Conservation (phyloP, 306 rosid species). For the Acacia acuminata region DNA sequence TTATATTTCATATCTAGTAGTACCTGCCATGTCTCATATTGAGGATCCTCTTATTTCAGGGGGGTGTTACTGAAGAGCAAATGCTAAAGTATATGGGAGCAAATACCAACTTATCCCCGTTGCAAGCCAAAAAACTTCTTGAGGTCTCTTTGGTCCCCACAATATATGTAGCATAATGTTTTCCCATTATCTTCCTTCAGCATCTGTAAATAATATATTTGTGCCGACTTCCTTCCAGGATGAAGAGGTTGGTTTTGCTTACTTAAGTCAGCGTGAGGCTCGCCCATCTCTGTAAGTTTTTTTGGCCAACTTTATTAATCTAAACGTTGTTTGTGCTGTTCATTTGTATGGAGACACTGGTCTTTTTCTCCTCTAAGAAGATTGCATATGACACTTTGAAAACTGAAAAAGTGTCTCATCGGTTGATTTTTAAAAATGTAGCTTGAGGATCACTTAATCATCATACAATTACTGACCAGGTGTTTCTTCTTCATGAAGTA, state of each 20-base stretch:
- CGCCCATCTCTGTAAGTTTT: slow-evolving; percentile 85
- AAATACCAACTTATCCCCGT: slow-evolving; percentile 63
- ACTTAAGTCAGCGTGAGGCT: slow-evolving; percentile 91
- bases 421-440: neutral
- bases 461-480: neutral
- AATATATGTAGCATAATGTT: slow-evolving; percentile 22
- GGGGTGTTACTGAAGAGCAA: slow-evolving; percentile 94
- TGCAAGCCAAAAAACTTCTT: slow-evolving; percentile 72
- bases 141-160: slow-evolving; percentile 61
- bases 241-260: slow-evolving; percentile 84
- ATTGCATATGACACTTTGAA: neutral
- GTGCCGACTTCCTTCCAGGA: slow-evolving; percentile 59
- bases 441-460: neutral
- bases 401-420: neutral
- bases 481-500: neutral
- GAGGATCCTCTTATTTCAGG: slow-evolving; percentile 47
- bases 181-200: slow-evolving; percentile 19
- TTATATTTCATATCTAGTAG: slow-evolving; percentile 26
- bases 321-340: slow-evolving; percentile 1
- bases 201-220: slow-evolving; percentile 16
- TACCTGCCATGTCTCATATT: slow-evolving; percentile 19
- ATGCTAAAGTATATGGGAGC: slow-evolving; percentile 98
- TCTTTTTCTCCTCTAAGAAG: neutral
- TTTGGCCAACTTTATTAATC: slow-evolving; percentile 39
- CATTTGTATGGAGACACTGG: neutral